A percentile compares a stretch with the other conserved stretches of the same genome.
Conservation (phyloP, 192 early-diverging fungal genomes). For the Bifiguratus adelaidae region DNA sequence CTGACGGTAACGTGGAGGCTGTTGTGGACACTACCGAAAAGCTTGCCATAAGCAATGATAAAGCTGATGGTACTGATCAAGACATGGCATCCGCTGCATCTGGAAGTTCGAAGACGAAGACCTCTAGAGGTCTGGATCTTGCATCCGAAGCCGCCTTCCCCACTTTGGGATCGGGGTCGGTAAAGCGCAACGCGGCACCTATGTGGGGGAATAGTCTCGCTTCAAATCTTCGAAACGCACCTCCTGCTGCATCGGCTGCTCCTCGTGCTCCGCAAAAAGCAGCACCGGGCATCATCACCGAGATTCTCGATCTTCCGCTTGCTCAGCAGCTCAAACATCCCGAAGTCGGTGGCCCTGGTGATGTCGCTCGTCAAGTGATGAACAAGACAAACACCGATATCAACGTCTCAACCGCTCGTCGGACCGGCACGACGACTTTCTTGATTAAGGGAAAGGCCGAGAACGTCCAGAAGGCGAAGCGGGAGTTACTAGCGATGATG, state of each 20-base stretch:
- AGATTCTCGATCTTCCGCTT: constrained; percentile 41
- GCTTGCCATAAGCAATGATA: neutral
- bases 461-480: constrained; percentile 65
- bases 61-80: neutral
- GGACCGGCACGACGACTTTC: constrained; percentile 67
- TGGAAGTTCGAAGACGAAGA: constrained; percentile 1
- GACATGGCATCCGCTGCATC: constrained; percentile 1
- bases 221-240: constrained; percentile 18
- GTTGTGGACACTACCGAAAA: constrained; percentile 7
- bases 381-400: constrained; percentile 65
- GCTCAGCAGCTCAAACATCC: constrained; percentile 31
- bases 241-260: constrained; percentile 19
- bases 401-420: constrained; percentile 69
- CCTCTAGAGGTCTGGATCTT: constrained; percentile 33
- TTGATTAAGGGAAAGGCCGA: constrained; percentile 76
- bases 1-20: constrained; percentile 4
- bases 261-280: constrained; percentile 17
- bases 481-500: constrained; percentile 62
- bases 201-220: constrained; percentile 30
- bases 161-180: constrained; percentile 46
- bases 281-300: constrained; percentile 36
- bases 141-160: constrained; percentile 65
- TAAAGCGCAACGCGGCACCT: constrained; percentile 17
- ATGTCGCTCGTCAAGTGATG: constrained; percentile 49
- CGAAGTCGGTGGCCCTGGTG: constrained; percentile 30